Evolutionary conservation across 192 early-diverging fungal genomes (phyloP), one percentile per base, ranked within the genome.

Genomic region (Linnemannia schmuckeri): DNA sequence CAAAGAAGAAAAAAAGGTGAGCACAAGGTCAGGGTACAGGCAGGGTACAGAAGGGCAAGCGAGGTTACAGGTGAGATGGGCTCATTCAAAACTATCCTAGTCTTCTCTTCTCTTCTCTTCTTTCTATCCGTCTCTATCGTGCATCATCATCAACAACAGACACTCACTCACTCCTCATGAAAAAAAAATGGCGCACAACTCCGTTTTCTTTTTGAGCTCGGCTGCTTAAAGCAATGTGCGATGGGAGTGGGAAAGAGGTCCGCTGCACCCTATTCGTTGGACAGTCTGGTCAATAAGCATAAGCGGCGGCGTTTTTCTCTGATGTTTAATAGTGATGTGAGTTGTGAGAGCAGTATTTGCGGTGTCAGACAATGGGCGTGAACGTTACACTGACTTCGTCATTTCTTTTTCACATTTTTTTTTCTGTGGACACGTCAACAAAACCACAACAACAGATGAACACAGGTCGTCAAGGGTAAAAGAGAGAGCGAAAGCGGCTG

Each of bases 111-210:
- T 33, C 24, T 33, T 30, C 30, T 15, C 30, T 30, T 13, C 27
- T 30, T 13, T 66, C 30, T 33, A 9, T 66, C 61, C 27, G 9
- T 66, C 30, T 12, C 61, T 66, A 66, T 66, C 61, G 0, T 66
- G 61, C 61, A 66, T 66, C 61, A 35, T 33, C 61, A n/a, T 17
- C 41, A 49, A 18, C 46, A 5, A 47, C 46, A 10, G 12, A 47
- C 46, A 10, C 46, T 10, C 46, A 47, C 54, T 24, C 54, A 41
- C 24, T 10, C 22, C 17, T 24, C 54, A 24, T 0, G 3, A 18
- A 20, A 57, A n/a, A 57, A 66, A 66, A 66, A 66, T 33, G 61
- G 61, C 61, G 61, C 61, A 66, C 61, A 57, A 24, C n/a, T 57
- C n/a, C 5, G 17, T 20, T 52, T 22, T 52, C 17, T 46, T 10